These are phyloP conservation scores for Backusella westeae DNA, from an alignment of 192 early-diverging fungal genomes.

Conservation along the genomic window DNA sequence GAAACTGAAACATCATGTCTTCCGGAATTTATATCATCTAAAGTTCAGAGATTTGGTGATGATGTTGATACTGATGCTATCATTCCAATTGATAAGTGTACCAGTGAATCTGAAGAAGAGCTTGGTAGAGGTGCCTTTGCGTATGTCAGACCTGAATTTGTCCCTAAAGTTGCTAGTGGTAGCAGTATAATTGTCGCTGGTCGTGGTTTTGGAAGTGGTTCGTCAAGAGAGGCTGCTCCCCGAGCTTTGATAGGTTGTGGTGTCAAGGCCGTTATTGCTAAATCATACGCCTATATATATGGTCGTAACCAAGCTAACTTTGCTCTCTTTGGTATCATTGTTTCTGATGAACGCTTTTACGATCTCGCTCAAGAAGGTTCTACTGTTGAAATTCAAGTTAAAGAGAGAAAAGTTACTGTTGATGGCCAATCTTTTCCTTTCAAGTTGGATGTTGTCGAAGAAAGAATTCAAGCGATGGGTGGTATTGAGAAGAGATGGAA, in stretches of 20 bases:
- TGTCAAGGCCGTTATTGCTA: conserved; percentile 76
- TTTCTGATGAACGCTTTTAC: conserved; percentile 76
- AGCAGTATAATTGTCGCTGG: conserved; percentile 72
- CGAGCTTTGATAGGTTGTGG: conserved; percentile 67
- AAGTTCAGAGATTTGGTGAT: conserved; percentile 73
- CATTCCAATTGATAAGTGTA: conserved; percentile 43
- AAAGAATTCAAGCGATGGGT: conserved; percentile 21
- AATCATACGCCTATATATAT: conserved; percentile 81
- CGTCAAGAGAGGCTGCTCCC: conserved; percentile 78
- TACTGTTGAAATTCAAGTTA: conserved; percentile 68
- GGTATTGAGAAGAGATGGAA: conserved; percentile 28
- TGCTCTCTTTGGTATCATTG: conserved; percentile 73
- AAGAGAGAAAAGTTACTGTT: conserved; percentile 44
- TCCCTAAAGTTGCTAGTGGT: conserved; percentile 59
- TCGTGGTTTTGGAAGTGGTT: conserved; percentile 72
- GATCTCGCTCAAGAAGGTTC: conserved; percentile 69
- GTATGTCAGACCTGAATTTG: conserved; percentile 75
- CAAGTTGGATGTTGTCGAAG: conserved; percentile 27
- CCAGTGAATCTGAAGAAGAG: conserved; percentile 64
- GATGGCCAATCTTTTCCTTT: conserved; percentile 11
- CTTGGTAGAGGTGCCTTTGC: conserved; percentile 71
- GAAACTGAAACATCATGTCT: neutral
- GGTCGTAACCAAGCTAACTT: conserved; percentile 83
- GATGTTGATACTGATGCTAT: conserved; percentile 81
- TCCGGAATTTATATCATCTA: conserved; percentile 48